Evolutionary conservation across 2,329 filamentous ascomycete species (phyloP).

Genomic region (Parascedosporium putredinis): DNA sequence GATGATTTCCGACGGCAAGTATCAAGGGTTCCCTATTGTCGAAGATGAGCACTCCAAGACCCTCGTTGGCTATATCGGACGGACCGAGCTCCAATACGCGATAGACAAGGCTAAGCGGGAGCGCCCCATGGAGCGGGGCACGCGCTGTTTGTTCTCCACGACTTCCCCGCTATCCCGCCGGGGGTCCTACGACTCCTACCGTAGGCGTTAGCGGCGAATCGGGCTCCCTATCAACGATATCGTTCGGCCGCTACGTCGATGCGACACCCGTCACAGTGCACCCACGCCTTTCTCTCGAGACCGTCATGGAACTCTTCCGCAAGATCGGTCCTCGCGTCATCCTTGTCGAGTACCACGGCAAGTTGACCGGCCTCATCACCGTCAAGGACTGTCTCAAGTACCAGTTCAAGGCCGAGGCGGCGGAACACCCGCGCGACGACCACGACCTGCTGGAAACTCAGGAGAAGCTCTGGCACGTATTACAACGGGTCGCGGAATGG

Average conservation of each 20-base stretch:
- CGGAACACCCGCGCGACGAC: slow-evolving; percentile 60
- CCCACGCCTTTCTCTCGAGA: slow-evolving; percentile 83
- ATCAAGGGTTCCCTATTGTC: slow-evolving; percentile 88
- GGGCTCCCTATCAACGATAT: slow-evolving; percentile 34
- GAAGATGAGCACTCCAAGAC: slow-evolving; percentile 61
- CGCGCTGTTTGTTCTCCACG: slow-evolving; percentile 60
- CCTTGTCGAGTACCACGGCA: slow-evolving; percentile 80
- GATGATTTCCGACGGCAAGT: slow-evolving; percentile 66
- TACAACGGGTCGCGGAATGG: slow-evolving; percentile 46
- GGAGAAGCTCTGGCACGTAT: slow-evolving; percentile 53
- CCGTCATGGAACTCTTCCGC: slow-evolving; percentile 96
- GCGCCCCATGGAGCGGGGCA: slow-evolving; percentile 52
- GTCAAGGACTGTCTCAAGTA: slow-evolving; percentile 97
- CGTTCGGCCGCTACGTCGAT: slow-evolving; percentile 73
- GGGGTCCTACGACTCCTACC: slow-evolving; percentile 29
- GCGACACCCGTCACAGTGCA: slow-evolving; percentile 83
- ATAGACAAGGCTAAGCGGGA: slow-evolving; percentile 69
- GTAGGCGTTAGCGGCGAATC: slow-evolving; percentile 49
- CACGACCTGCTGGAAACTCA: slow-evolving; percentile 44
- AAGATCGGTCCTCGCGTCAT: slow-evolving; percentile 95
- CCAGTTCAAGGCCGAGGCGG: slow-evolving; percentile 89
- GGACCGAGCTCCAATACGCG: slow-evolving; percentile 84
- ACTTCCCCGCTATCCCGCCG: slow-evolving; percentile 15
- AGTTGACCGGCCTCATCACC: slow-evolving; percentile 75
- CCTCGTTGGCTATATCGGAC: slow-evolving; percentile 83